A percentile compares a stretch with the other conserved stretches of the same genome.
Evolutionary conservation across 2,329 filamentous ascomycete genomes (phyloP).

Genomic region (Drechslerella stenobrocha): DNA sequence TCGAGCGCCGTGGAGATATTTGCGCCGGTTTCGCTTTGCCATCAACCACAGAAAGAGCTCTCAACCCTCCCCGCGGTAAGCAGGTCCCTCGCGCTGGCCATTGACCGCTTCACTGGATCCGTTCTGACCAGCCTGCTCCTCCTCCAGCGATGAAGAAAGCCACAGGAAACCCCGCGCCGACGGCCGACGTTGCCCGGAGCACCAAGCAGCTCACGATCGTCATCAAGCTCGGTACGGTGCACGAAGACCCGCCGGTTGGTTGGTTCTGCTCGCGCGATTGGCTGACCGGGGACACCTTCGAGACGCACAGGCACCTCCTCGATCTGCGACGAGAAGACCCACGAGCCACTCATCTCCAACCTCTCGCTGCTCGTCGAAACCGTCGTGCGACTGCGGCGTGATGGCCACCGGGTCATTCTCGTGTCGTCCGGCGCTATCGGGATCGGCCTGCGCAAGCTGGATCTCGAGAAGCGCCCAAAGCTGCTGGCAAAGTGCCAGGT

Average conservation of each 20-base stretch:
- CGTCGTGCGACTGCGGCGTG: slow-evolving; percentile 78
- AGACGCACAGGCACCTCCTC: slow-evolving; percentile 79
- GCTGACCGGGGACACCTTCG: slow-evolving; percentile 16
- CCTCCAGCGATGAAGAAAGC: background rate
- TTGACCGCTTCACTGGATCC: no score
- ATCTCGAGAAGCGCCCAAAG: slow-evolving; percentile 83
- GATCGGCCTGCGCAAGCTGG: slow-evolving; percentile 86
- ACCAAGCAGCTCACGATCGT: slow-evolving; percentile 67
- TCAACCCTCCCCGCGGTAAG: background rate
- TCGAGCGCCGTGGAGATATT: background rate
- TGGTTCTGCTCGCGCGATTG: background rate
- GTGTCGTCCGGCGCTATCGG: slow-evolving; percentile 97
- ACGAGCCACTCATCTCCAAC: slow-evolving; percentile 88
- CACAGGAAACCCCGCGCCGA: background rate
- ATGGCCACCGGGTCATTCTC: slow-evolving; percentile 92
- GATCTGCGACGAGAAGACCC: slow-evolving; percentile 95
- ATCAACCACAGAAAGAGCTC: background rate
- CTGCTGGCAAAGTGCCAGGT: slow-evolving; percentile 85
- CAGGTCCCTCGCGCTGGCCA: no score
- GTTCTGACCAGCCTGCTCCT: no score
- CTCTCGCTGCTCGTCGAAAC: slow-evolving; percentile 93
- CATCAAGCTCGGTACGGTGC: slow-evolving; percentile 82
- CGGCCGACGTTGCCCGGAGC: slow-evolving; percentile 11
- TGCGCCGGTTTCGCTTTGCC: background rate
- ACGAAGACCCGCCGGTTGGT: slow-evolving; percentile 3